A percentile compares a stretch with the other conserved stretches of the same genome.
Evolutionary conservation across 148 eudicot genomes (phyloP).

Genomic region (Fallopia convolvulus): DNA sequence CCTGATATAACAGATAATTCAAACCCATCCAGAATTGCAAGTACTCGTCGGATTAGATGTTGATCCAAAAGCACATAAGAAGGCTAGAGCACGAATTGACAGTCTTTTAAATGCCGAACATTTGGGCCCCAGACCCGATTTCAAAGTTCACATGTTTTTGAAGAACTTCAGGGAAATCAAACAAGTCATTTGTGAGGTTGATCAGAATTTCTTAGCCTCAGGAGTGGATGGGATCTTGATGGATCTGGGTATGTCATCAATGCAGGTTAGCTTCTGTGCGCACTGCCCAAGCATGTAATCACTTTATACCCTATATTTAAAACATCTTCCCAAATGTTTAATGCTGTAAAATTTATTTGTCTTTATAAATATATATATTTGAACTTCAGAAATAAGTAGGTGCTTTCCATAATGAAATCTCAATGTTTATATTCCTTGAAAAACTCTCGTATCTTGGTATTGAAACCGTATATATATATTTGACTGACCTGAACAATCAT

Average conservation of each 20-base stretch:
- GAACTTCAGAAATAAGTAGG: not conserved
- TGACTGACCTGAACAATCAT: not conserved
- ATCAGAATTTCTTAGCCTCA: conserved; percentile 31
- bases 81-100: conserved; percentile 50
- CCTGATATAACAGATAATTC: conserved; percentile 49
- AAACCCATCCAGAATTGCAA: conserved; percentile 76
- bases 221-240: conserved; percentile 83
- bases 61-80: conserved; percentile 80
- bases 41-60: conserved; percentile 75
- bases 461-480: not conserved
- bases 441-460: not conserved
- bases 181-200: conserved; percentile 49
- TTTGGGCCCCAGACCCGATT: conserved; percentile 19
- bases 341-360: not conserved
- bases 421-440: not conserved
- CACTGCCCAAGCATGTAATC: not conserved
- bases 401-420: not conserved
- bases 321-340: not conserved
- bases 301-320: not conserved
- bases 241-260: conserved; percentile 99
- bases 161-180: conserved; percentile 61
- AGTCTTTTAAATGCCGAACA: conserved; percentile 25
- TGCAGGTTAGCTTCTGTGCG: conserved; percentile 60
- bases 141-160: conserved; percentile 42
- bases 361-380: not conserved